These are phyloP conservation scores for Berberis vulgaris DNA, from an alignment of 164 flowering plant species.

Conservation along the genomic window DNA sequence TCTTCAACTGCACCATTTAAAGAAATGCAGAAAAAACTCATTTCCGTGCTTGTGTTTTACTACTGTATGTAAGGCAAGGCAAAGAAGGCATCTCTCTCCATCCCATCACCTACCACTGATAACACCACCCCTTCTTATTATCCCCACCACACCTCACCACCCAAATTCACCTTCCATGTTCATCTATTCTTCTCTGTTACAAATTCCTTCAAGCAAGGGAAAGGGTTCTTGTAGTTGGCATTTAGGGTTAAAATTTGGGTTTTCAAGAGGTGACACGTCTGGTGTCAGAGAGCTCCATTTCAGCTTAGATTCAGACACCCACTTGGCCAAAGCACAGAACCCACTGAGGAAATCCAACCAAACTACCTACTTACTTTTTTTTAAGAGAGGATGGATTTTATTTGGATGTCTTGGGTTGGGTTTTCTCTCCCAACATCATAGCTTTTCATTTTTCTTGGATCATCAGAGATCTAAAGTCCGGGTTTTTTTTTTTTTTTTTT, in stretches of 20 bases:
- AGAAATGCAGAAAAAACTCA: conserved; percentile 18
- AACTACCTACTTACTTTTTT: conserved; percentile 3
- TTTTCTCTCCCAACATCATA: conserved; percentile 13
- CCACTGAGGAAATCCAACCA: conserved; percentile 13
- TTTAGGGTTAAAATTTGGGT: conserved; percentile 13
- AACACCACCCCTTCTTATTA: conserved; percentile 36
- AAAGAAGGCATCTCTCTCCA: conserved; percentile 9
- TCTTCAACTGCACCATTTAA: conserved; percentile 2
- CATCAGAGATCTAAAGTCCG: conserved; percentile 11
- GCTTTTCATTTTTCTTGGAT: background rate
- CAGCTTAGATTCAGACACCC: conserved; percentile 40
- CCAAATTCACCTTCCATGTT: conserved; percentile 18
- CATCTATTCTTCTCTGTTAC: conserved; percentile 10
- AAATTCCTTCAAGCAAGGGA: conserved; percentile 3
- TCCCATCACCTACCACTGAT: conserved; percentile 77
- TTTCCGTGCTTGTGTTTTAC: conserved; percentile 35
- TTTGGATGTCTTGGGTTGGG: conserved; percentile 9
- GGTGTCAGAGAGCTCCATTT: conserved; percentile 28
- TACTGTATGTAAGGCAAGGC: conserved; percentile 24
- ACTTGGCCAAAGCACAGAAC: conserved; percentile 13
- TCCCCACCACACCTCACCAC: conserved; percentile 9
- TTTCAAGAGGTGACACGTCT: conserved; percentile 12
- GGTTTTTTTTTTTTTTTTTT: background rate
- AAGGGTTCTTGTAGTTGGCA: no score
- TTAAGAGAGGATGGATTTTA: conserved; percentile 15